Evolutionary conservation across 129 eudicot genomes (phyloP).

Genomic region (Pseudognaphalium luteoalbum): DNA sequence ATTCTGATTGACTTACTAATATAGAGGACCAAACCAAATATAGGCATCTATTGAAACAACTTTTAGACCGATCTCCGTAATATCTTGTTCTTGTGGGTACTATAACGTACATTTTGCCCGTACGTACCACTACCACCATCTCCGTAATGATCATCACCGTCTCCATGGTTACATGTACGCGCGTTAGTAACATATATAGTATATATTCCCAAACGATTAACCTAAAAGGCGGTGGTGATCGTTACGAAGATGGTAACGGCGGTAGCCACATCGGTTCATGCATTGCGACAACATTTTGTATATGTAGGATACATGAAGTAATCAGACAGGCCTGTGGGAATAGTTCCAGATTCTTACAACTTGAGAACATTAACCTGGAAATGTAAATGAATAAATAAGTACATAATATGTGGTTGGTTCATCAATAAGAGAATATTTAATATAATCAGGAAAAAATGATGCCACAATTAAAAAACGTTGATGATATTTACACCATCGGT

Average conservation of each 20-base stretch:
- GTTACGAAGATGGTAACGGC: slow-evolving; percentile 28
- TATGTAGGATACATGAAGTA: not conserved
- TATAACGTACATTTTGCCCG: not conserved
- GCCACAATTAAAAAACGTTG: too few relatives aligned
- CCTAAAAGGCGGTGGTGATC: slow-evolving; percentile 40
- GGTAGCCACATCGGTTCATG: not conserved
- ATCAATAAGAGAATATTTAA: not conserved
- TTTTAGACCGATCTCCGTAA: too few relatives aligned
- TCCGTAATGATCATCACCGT: slow-evolving; percentile 33
- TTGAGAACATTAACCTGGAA: not conserved
- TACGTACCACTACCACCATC: slow-evolving; percentile 6
- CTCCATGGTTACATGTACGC: slow-evolving; percentile 1
- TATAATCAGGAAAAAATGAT: too few relatives aligned
- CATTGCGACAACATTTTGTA: not conserved
- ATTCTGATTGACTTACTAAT: not conserved
- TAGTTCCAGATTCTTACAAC: not conserved
- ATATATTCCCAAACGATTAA: not conserved
- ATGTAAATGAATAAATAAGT: too few relatives aligned
- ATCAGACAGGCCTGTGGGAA: too few relatives aligned
- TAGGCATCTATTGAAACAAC: not conserved
- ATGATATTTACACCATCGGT: too few relatives aligned
- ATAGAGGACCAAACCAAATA: not conserved
- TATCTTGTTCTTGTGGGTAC: not conserved
- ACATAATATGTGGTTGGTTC: too few relatives aligned
- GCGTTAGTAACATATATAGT: not conserved